A percentile compares a stretch with the other conserved stretches of the same genome.
Evolutionary conservation across 331 rosid genomes (phyloP).

Genomic region (Malus hybrid): DNA sequence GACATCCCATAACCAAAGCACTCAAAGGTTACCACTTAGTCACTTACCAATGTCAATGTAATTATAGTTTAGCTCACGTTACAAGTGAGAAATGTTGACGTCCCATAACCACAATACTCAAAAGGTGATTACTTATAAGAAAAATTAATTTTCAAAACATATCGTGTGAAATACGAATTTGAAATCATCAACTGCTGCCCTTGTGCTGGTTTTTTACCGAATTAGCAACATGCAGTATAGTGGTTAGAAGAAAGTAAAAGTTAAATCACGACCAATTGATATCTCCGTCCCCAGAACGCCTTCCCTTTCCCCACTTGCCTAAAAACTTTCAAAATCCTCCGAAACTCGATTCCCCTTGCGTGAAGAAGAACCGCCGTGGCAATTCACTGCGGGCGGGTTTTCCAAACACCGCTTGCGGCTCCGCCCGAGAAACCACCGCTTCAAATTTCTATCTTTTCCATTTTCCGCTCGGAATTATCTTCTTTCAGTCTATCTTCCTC

Average conservation of each 20-base stretch:
- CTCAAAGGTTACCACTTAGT: no score
- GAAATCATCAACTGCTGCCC: no score
- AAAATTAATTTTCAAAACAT: no score
- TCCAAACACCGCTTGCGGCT: constrained; percentile 6
- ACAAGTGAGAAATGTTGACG: no score
- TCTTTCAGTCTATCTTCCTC: not conserved
- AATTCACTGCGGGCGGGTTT: not conserved
- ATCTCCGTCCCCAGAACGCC: not conserved
- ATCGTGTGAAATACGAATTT: fast-evolving
- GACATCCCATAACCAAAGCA: no score
- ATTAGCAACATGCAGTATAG: not conserved
- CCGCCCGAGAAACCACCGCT: not conserved
- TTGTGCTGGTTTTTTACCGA: no score
- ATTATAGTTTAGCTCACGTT: no score
- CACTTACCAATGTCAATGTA: no score
- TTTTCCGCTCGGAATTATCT: not conserved
- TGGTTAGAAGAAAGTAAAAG: not conserved
- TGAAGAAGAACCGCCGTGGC: not conserved
- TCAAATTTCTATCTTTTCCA: not conserved
- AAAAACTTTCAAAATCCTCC: constrained; percentile 12
- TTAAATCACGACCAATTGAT: not conserved
- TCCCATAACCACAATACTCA: no score
- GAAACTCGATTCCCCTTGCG: not conserved
- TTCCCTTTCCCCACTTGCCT: not conserved
- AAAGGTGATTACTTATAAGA: no score